Evolutionary conservation across 306 rosid species (phyloP).

Genomic region (Styphnolobium japonicum): DNA sequence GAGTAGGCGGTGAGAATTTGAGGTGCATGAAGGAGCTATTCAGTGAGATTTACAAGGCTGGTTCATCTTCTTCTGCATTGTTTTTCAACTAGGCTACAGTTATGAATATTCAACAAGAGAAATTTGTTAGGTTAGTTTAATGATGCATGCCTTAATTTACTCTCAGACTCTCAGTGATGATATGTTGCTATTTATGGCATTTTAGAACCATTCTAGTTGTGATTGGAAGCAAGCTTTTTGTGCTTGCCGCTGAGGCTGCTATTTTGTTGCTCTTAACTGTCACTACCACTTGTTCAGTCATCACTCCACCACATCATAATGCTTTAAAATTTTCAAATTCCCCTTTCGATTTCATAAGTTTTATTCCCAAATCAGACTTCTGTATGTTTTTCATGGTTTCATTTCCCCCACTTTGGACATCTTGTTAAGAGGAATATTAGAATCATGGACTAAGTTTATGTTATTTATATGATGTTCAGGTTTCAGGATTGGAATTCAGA

Average conservation of each 20-base stretch:
- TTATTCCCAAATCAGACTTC: not conserved
- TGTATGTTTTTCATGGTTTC: not conserved
- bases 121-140: conserved; percentile 59
- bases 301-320: not conserved
- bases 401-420: not conserved
- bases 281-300: not conserved
- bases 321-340: not conserved
- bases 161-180: not conserved
- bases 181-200: not conserved
- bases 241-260: not conserved
- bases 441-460: not conserved
- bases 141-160: not conserved
- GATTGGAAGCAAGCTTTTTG: not conserved
- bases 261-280: not conserved
- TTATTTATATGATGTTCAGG: conserved; percentile 43
- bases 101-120: conserved; percentile 61
- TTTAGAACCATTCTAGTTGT: conserved; percentile 12
- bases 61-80: conserved; percentile 5
- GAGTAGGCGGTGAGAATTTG: conserved; percentile 28
- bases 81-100: conserved; percentile 2
- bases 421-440: conserved; percentile 4
- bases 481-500: conserved; percentile 60
- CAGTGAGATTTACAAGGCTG: conserved; percentile 13
- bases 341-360: not conserved
- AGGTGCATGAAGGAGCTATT: conserved; percentile 33